These are phyloP conservation scores for Alloteropsis semialata DNA, from an alignment of 176 grass and related monocot species.

Conservation along the genomic window DNA sequence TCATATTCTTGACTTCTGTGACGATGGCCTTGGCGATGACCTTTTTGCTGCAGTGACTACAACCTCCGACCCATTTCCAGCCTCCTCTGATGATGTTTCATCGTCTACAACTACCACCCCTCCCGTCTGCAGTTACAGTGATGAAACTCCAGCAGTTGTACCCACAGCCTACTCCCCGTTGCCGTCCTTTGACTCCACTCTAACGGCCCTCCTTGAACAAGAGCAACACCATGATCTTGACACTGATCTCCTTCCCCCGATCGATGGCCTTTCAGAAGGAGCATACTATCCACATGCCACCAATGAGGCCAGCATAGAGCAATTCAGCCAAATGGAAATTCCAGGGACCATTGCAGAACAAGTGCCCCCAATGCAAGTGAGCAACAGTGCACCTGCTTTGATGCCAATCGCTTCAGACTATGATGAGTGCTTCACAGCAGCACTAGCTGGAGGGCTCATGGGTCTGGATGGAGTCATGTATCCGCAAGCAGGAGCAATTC, in stretches of 20 bases:
- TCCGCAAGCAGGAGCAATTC: constrained; percentile 39
- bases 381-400: constrained; percentile 12
- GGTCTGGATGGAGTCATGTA: constrained; percentile 53
- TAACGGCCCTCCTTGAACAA: constrained; percentile 58
- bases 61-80: constrained; percentile 23
- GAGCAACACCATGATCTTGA: constrained; percentile 40
- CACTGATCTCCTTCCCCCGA: constrained; percentile 26
- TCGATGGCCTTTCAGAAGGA: constrained; percentile 32
- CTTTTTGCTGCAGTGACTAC: constrained; percentile 48
- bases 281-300: constrained; percentile 33
- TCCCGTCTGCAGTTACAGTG: constrained; percentile 43
- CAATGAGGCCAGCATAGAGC: constrained; percentile 23
- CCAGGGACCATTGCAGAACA: constrained; percentile 35
- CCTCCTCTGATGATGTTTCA: constrained; percentile 49
- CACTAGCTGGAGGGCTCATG: constrained; percentile 54
- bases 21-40: constrained; percentile 48
- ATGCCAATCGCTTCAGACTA: constrained; percentile 35
- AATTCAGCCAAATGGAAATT: constrained; percentile 50
- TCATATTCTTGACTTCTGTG: constrained; percentile 76
- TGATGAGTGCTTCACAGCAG: constrained; percentile 35
- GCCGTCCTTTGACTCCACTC: constrained; percentile 49
- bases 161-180: constrained; percentile 58
- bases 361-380: constrained; percentile 39
- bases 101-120: constrained; percentile 42
- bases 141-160: constrained; percentile 32